These are phyloP conservation scores for Hypoxylon perforatum DNA, from an alignment of 495 filamentous ascomycete genomes.

Conservation along the genomic window DNA sequence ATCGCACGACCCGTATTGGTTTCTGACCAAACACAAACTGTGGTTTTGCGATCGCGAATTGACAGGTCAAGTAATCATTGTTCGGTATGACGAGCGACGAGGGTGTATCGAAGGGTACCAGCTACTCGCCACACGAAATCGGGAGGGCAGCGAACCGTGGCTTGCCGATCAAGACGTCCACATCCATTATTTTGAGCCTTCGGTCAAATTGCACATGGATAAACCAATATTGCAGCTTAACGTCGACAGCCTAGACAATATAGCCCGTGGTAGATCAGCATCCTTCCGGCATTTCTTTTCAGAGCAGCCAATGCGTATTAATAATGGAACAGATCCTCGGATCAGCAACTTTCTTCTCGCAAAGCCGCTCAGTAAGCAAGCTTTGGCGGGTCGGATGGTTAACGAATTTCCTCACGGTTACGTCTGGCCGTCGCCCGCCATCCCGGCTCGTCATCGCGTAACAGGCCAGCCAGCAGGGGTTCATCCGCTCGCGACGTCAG, in stretches of 20 bases:
- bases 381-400: constrained; percentile 19
- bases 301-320: constrained; percentile 65
- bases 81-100: constrained; percentile 74
- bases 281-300: constrained; percentile 48
- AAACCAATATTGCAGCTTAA: constrained; percentile 74
- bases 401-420: constrained; percentile 55
- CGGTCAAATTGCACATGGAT: constrained; percentile 74
- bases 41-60: constrained; percentile 85
- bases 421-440: constrained; percentile 79
- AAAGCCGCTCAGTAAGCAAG: constrained; percentile 51
- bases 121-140: constrained; percentile 71
- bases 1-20: constrained; percentile 84
- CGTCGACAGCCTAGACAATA: constrained; percentile 44
- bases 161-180: constrained; percentile 72
- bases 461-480: constrained; percentile 47
- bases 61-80: constrained; percentile 75
- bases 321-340: constrained; percentile 49
- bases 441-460: constrained; percentile 71
- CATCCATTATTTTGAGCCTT: constrained; percentile 78
- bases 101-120: constrained; percentile 85
- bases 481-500: constrained; percentile 39
- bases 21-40: constrained; percentile 78
- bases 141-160: constrained; percentile 68
- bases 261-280: constrained; percentile 32
- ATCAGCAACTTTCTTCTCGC: constrained; percentile 57